These are phyloP conservation scores for Pisolithus albus DNA, from an alignment of 768 basidiomycete genomes.

Conservation along the genomic window DNA sequence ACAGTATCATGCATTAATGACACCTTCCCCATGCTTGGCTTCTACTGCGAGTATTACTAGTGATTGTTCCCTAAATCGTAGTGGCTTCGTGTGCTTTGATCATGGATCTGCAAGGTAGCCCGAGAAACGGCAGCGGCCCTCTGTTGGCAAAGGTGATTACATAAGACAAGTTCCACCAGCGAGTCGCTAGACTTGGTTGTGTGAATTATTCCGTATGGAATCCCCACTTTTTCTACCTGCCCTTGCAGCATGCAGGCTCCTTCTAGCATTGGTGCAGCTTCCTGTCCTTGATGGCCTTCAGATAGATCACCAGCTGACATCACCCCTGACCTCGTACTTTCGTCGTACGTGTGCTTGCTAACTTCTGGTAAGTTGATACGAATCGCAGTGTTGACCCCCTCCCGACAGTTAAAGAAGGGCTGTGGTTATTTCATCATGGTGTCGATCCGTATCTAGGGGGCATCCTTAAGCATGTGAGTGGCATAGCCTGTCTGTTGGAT, in stretches of 20 bases:
- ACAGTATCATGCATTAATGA: no score
- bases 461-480: conserved; percentile 74
- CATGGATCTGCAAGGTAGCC: no score
- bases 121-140: no score
- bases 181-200: no score
- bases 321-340: conserved; percentile 73
- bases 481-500: not conserved
- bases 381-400: conserved; percentile 7
- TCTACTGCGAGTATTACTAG: no score
- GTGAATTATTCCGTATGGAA: conserved; percentile 5
- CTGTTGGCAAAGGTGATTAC: no score
- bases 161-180: no score
- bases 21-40: no score
- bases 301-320: conserved; percentile 70
- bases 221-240: conserved; percentile 26
- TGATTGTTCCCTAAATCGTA: no score
- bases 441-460: conserved; percentile 86
- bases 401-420: conserved; percentile 76
- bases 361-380: not conserved
- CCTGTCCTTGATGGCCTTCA: conserved; percentile 40
- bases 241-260: conserved; percentile 43
- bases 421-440: conserved; percentile 72
- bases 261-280: conserved; percentile 46
- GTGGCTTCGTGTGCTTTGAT: no score
- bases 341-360: conserved; percentile 49